Base-by-base conservation (phyloP, 129 eudicot genomes). In the Artemisia annua region DNA sequence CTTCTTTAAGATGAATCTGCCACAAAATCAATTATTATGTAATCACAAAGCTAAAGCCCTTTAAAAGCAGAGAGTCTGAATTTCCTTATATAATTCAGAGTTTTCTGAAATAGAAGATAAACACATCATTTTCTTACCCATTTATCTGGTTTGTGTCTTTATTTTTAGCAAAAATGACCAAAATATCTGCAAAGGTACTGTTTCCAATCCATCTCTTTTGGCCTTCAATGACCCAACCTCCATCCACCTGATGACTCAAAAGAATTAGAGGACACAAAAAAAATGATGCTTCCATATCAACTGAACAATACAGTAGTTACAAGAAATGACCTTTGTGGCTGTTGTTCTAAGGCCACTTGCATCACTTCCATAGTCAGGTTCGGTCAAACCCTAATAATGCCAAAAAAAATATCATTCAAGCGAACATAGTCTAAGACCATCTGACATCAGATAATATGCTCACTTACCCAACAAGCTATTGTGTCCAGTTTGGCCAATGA, bases 181-280 rank as follows among this genome's bases (percentile, higher is more conserved):
- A 83, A 64, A 94, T 69, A 85, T 94, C 99, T 50, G 99, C 99
- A 81, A 90, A 94, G 26, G 99, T 94, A 87, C 99, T 94, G 82
- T 94, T 94, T 39, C 99, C 99, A 58, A 88, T 94, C 99, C 99
- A 94, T 9, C 99, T 88, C 69, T 94, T 94, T 82, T 90, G 97
- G 63, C 99, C 99, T 81, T 94, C 93, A 79, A 94, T 83, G 49
- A 90, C 69, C 99, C 99, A 94, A 74, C 99, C 99, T 77, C 99
- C 99, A 64, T 82, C 93, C 72, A 90, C 99, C 98, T 94, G 79
- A 73, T 54, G 6, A 69, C 59, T 69, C 55, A 80, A 69, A 51
- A 66, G 10, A 51, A 67, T 54, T 52, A 75, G 26, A 53, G 17
- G 18, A 44, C 28, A 63, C 5, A 30, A 35, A 35, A 12, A 12